Percentiles rank a stretch among this genome's conserved stretches.
phyloP scores from a whole-genome alignment of 306 rosid species.

The Oxytropis ochrocephala region DNA sequence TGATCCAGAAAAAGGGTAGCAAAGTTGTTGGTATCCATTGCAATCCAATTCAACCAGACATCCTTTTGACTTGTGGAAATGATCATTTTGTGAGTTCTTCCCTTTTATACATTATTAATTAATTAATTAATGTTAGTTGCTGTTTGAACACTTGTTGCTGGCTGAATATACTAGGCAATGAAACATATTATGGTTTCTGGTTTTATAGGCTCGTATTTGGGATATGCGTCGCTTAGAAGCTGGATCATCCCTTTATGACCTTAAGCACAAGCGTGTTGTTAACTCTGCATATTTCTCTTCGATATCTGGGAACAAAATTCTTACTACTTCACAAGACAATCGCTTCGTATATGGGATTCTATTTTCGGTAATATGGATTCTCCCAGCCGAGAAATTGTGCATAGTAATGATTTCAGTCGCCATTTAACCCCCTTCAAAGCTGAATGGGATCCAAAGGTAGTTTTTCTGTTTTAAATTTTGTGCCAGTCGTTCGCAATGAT shows the following conservation, averaged over 20 bases:
- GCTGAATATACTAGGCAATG: neutral
- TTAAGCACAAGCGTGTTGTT: conserved; percentile 75
- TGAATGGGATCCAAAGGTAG: conserved; percentile 98
- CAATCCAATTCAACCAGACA: conserved; percentile 91
- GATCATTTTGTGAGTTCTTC: conserved; percentile 78
- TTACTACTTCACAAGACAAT: conserved; percentile 84
- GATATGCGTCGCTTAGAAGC: conserved; percentile 72
- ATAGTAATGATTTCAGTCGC: conserved; percentile 86
- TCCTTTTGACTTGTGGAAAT: conserved; percentile 85
- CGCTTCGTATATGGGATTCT: conserved; percentile 92
- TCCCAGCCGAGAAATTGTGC: conserved; percentile 96
- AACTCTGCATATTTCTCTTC: conserved; percentile 94
- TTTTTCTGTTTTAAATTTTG: neutral
- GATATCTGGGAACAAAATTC: conserved; percentile 68
- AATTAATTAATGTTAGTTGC: neutral
- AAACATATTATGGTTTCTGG: conserved; percentile 1
- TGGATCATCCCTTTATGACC: conserved; percentile 52
- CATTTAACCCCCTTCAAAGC: conserved; percentile 91
- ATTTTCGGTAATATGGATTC: conserved; percentile 71
- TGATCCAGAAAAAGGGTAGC: conserved; percentile 84
- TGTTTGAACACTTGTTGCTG: neutral
- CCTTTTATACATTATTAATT: neutral
- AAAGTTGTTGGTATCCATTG: conserved; percentile 92
- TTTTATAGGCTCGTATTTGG: conserved; percentile 86
- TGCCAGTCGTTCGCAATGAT: neutral